Evolutionary conservation across 495 filamentous ascomycete genomes (phyloP), one percentile per base, ranked within the genome.

Genomic region (Chlorociboria aeruginascens): DNA sequence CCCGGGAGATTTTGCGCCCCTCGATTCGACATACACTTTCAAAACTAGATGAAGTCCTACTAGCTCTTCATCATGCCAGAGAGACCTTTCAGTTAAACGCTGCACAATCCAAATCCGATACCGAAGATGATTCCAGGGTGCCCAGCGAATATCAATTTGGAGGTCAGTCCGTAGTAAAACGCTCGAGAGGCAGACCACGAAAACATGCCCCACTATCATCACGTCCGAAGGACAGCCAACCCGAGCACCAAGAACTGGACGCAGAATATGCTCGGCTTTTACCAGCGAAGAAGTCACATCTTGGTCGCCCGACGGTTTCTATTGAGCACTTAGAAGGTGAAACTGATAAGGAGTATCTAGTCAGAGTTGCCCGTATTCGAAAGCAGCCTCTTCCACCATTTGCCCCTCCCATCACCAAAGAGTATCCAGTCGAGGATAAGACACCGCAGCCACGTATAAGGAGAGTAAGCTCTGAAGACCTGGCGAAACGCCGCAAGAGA

Each of bases 21-120:
- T 69, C 76, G 2, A 65, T 80, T 6, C 72, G 79, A 9, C 76
- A 80, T 53, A 72, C 88, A 8, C 68, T 92, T 16, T 57, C 70
- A 0, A 69, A 78, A 20, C 53, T 94, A 6, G 85, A 92, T 49
- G 64, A 67, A 3, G 67, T 88, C 0, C 71, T 93, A 3, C 66
- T 66, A 13, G 72, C 77, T 2, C 69, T 95, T 0, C 85, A 86
- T 54, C 74, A 79, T 46, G 64, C 76, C 7, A 72, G 79, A 31
- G 64, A 72, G 32, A 65, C 70, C 6, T 69, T 66, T 29, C 41
- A 61, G 12, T 40, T 51, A 47, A 45, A 65, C 25, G 53, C 55
- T 28, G 65, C 63, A 1, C 58, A 59, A 7, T 68, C 63, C 4
- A 54, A 56, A 41, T 10, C 40, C 1, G 36, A 10, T 13, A 57